A percentile compares a stretch with the other conserved stretches of the same genome.
phyloP scores from a whole-genome alignment of 805 yeast species.

The Starmera pachycereana region DNA sequence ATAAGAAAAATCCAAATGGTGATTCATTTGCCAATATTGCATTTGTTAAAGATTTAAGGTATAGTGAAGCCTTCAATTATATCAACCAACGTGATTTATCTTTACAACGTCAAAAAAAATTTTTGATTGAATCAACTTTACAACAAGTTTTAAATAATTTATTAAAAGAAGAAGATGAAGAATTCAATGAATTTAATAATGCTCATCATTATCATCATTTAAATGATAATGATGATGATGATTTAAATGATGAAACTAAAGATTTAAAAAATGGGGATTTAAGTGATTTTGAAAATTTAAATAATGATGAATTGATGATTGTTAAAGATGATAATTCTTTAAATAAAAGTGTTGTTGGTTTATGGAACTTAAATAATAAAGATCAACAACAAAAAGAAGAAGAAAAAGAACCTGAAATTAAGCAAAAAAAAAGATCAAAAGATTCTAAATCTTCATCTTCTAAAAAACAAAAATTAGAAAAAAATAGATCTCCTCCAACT shows the following conservation, averaged over 20 bases:
- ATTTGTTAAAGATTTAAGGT: conserved; percentile 48
- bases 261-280: conserved; percentile 15
- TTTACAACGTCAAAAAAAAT: conserved; percentile 59
- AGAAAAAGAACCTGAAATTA: conserved; percentile 2
- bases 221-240: conserved; percentile 8
- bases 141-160: conserved; percentile 47
- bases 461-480: conserved; percentile 33
- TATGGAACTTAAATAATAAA: conserved; percentile 42
- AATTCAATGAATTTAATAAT: conserved; percentile 9
- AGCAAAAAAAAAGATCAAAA: conserved; percentile 42
- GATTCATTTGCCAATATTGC: conserved; percentile 33
- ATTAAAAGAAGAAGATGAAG: conserved; percentile 40
- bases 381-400: conserved; percentile 7
- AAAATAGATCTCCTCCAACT: conserved; percentile 62
- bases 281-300: conserved; percentile 21
- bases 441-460: conserved; percentile 22
- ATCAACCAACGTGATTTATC: conserved; percentile 58
- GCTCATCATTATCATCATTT: conserved; percentile 8
- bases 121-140: conserved; percentile 50
- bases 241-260: conserved; percentile 18
- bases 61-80: conserved; percentile 41
- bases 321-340: conserved; percentile 56
- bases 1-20: conserved; percentile 20
- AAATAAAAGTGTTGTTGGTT: conserved; percentile 64
- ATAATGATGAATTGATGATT: conserved; percentile 46